These are phyloP conservation scores for Nyssa sinensis DNA, from an alignment of 148 eudicot genomes.

Conservation along the genomic window DNA sequence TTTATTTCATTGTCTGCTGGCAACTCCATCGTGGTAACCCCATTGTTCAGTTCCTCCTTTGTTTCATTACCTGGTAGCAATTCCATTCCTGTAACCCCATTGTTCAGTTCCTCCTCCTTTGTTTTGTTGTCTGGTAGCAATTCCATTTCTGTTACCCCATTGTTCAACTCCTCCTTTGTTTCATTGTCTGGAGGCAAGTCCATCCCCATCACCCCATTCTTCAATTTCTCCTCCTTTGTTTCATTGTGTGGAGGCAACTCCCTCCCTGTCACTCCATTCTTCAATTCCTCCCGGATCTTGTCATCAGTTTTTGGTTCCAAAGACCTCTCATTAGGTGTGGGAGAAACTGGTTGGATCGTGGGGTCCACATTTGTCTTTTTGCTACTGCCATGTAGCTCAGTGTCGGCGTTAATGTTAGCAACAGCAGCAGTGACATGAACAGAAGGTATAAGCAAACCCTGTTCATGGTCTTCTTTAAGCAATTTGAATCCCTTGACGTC, in stretches of 20 bases:
- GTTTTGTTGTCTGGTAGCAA: neutral
- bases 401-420: neutral
- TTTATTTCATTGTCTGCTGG: neutral
- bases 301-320: too few relatives aligned
- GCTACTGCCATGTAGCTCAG: neutral
- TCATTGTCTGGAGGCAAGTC: constrained; percentile 7
- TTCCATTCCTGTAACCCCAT: constrained; percentile 6
- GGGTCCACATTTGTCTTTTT: neutral
- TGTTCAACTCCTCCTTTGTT: constrained; percentile 1
- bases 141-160: neutral
- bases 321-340: neutral
- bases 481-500: neutral
- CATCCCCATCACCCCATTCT: neutral
- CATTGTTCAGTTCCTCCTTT: constrained; percentile 10
- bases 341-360: neutral
- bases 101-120: constrained; percentile 6
- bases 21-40: constrained; percentile 10
- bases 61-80: neutral
- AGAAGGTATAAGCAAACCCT: neutral
- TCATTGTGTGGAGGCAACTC: too few relatives aligned
- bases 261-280: too few relatives aligned
- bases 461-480: constrained; percentile 3
- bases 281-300: constrained; percentile 1
- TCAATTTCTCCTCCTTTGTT: too few relatives aligned
- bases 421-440: too few relatives aligned